Base-by-base conservation (phyloP, 768 basidiomycete genomes). In the Russula brevipes region DNA sequence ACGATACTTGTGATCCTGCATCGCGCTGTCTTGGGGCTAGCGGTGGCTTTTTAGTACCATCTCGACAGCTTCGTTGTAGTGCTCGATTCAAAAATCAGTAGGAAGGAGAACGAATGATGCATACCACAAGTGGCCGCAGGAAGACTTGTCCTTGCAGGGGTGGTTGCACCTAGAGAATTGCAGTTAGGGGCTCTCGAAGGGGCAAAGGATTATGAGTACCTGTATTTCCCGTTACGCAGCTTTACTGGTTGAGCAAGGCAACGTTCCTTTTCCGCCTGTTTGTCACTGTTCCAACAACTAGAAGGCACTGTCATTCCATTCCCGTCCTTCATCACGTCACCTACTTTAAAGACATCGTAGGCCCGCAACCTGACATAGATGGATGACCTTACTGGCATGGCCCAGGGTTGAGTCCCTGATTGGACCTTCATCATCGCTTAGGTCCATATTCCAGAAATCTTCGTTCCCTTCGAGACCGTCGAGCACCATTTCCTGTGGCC, bases 111-210 rank as follows among this genome's bases (percentile, higher is more conserved):
- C 30, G 17, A 31, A 50, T 45, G 51, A 47, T 45, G 66, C 66
- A 14, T 56, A 90, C 91, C 91, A 93, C 41, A 85, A 71, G 76
- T 94, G 91, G 31, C 86, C 82, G 70, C 91, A 94, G 47, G 76
- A 79, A 4, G 76, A 74, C 73, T 91, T 93, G 69, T 91, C 84
- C 71, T 87, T 89, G 79, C 91, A 94, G 24, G 80, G 56, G 68
- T 94, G 91, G 67, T 89, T 88, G 70, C 91, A 94, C 54, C 89
- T 91, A 45, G 39, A 30, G 16, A n/a, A 33, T 2, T 57, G 19
- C 3, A 14, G 46, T 41, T 24, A 47, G 46, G 54, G 24, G 35
- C 19, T 14, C 36, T 24, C 14, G 30, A 14, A 39, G 14, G 31
- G 30, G 8, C 19, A 30, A 17, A 56, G 53, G 10, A 30, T 36